Base-by-base conservation (phyloP, 495 filamentous ascomycete species). In the Schizothecium vesticola region DNA sequence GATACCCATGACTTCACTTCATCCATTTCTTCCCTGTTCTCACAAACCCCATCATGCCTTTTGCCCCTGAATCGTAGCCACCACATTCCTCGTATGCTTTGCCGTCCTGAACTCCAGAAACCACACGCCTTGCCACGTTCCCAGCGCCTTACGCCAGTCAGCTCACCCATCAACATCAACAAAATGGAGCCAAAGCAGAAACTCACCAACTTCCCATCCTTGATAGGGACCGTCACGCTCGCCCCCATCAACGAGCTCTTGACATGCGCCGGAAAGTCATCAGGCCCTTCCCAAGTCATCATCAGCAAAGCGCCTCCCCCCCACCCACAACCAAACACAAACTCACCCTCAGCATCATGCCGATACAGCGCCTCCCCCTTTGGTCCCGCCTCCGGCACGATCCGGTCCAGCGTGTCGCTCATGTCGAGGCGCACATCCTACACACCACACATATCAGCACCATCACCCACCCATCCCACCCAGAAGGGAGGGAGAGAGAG, bases 41-140 rank as follows among this genome's bases (percentile, higher is more conserved):
- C 33, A n/a, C 33, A 16, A 4, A 16, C 29, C 24, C 56, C 26
- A 8, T 60, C 64, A 81, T 64, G 81, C 82, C 84, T 93, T 94
- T 81, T 97, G 91, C 4, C 95, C 95, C 79, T 98, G 92, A 60
- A 99, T 93, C 8, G 95, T 99, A 59, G 95, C 95, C 36, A 99
- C 89, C 25, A 99, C 86, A 75, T 85, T 91, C 70, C 95, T 83
- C 55, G 84, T 82, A 79, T 97, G 94, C 70, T 85, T 91, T 63
- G 81, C 81, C 3, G 86, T 86, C 67, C 95, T 82, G 77, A 99
- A 99, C 79, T 99, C 95, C 71, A 97, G 77, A 76, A 94, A 94
- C 93, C 93, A 99, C 66, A 98, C 92, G 0, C 95, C 93, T 78
- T 91, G 89, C 90, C 88, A 88, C 12, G 84, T 87, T 13, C 65